These are phyloP conservation scores for Lactarius deliciosus DNA, from an alignment of 768 basidiomycete genomes.

Conservation along the genomic window DNA sequence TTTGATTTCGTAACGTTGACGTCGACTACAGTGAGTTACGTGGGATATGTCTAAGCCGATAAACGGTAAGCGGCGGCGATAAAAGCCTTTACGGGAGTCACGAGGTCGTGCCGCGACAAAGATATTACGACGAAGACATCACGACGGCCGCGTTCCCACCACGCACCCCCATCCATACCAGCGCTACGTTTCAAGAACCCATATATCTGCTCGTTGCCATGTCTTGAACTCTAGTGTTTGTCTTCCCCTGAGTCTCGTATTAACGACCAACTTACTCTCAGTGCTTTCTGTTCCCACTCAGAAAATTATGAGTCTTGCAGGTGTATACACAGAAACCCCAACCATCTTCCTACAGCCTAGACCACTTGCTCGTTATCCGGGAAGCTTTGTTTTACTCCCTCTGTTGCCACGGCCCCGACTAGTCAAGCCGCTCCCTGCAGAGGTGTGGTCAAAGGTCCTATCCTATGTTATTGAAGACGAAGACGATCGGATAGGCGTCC, in stretches of 20 bases:
- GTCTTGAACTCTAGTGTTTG: background rate
- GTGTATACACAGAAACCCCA: slow-evolving; percentile 15
- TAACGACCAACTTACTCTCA: background rate
- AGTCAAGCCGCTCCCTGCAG: slow-evolving; percentile 58
- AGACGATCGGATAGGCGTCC: slow-evolving; percentile 8
- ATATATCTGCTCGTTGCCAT: background rate
- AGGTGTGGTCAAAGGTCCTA: slow-evolving; percentile 71
- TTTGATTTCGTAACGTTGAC: background rate
- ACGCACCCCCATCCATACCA: background rate
- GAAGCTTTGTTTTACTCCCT: slow-evolving; percentile 64
- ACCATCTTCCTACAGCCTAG: slow-evolving; percentile 60
- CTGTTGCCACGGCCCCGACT: slow-evolving; percentile 58
- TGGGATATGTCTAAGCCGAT: background rate
- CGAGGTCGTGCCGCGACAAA: slow-evolving; percentile 1
- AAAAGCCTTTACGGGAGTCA: slow-evolving; percentile 1
- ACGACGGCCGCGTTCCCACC: slow-evolving; percentile 4
- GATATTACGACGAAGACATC: background rate
- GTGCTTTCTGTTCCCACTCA: background rate
- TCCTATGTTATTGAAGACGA: slow-evolving; percentile 36
- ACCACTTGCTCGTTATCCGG: slow-evolving; percentile 59
- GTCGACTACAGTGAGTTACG: background rate
- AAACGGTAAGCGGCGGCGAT: background rate
- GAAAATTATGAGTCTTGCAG: slow-evolving; percentile 17
- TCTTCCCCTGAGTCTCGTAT: background rate
- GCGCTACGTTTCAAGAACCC: background rate